Evolutionary conservation across 805 yeast species (phyloP).

Genomic region (Blastobotrys peoriensis): DNA sequence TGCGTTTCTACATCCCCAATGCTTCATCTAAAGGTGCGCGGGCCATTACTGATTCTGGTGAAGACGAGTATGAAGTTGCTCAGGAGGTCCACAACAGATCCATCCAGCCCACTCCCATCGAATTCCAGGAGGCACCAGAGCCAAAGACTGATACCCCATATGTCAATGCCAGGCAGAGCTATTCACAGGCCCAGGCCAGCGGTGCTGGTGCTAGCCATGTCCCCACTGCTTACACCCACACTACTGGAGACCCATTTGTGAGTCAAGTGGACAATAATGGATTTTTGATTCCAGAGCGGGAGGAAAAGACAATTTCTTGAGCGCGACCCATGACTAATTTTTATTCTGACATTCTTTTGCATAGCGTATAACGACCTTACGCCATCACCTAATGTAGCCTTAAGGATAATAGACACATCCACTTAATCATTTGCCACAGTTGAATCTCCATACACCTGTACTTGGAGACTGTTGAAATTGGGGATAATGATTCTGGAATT

Average conservation of each 20-base stretch:
- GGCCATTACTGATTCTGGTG: not conserved
- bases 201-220: no score
- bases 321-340: not conserved
- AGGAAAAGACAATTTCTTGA: not conserved
- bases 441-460: no score
- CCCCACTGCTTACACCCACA: no score
- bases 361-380: no score
- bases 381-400: no score
- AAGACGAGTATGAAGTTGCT: not conserved
- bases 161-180: not conserved
- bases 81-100: not conserved
- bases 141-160: not conserved
- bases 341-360: no score
- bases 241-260: not conserved
- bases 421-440: no score
- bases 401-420: no score
- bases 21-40: not conserved
- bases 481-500: no score
- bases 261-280: not conserved
- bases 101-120: not conserved
- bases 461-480: no score
- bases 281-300: not conserved
- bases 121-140: not conserved
- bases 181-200: not conserved
- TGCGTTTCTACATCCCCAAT: slow-evolving; percentile 77